A percentile compares a stretch with the other conserved stretches of the same genome.
phyloP scores from a whole-genome alignment of 2,329 filamentous ascomycete genomes.

The Penicillium brasilianum region DNA sequence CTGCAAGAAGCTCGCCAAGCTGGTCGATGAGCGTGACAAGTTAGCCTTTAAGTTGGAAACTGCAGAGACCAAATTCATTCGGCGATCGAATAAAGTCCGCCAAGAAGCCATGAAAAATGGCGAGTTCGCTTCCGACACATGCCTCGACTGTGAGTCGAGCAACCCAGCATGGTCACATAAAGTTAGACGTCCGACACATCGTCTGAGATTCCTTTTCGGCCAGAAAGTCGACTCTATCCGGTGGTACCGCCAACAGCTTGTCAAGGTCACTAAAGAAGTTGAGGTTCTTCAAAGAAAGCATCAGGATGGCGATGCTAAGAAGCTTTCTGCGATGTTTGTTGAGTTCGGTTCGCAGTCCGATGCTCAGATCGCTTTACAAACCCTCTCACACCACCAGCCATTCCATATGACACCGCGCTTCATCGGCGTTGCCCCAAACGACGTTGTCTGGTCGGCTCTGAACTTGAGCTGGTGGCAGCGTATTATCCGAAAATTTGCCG shows the following conservation, averaged over 20 bases:
- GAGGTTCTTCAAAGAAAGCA: conserved; percentile 68
- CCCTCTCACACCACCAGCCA: conserved; percentile 81
- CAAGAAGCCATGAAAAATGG: conserved; percentile 60
- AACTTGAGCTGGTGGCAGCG: conserved; percentile 83
- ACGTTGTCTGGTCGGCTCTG: conserved; percentile 88
- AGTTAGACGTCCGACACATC: conserved; percentile 73
- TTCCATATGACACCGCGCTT: conserved; percentile 87
- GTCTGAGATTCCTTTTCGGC: conserved; percentile 68
- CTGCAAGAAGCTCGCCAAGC: conserved; percentile 73
- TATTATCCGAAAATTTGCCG: conserved; percentile 71
- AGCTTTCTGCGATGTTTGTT: conserved; percentile 80
- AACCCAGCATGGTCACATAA: conserved; percentile 35
- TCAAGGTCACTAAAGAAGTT: conserved; percentile 72
- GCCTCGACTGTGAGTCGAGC: conserved; percentile 38
- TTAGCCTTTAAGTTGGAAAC: conserved; percentile 78
- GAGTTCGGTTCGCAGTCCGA: conserved; percentile 83
- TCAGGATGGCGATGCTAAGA: conserved; percentile 65
- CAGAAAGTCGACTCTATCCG: conserved; percentile 90
- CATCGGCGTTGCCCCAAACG: conserved; percentile 78
- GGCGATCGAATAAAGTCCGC: conserved; percentile 72
- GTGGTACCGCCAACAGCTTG: conserved; percentile 77
- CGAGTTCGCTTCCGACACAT: conserved; percentile 27
- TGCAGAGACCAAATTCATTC: conserved; percentile 86
- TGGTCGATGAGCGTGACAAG: conserved; percentile 80
- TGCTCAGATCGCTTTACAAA: conserved; percentile 85